A percentile compares a stretch with the other conserved stretches of the same genome.
phyloP scores from a whole-genome alignment of 2,329 filamentous ascomycete genomes.

The Claviceps sp. region DNA sequence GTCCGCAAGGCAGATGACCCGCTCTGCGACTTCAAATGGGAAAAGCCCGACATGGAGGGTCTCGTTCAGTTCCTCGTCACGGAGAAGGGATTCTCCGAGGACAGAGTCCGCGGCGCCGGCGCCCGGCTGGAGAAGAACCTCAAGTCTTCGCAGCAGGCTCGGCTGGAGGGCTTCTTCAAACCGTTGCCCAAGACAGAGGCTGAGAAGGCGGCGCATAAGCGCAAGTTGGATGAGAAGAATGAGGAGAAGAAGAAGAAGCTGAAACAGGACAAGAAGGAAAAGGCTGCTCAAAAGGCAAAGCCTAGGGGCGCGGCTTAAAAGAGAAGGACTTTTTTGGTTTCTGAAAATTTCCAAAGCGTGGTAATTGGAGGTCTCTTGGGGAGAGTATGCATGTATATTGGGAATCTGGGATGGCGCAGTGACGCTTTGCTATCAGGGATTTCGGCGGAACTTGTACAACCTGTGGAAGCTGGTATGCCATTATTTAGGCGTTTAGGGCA shows the following conservation, averaged over 20 bases:
- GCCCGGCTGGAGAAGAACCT: constrained; percentile 76
- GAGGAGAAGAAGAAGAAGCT: constrained; percentile 91
- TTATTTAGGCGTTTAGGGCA: not conserved
- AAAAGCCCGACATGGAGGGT: constrained; percentile 79
- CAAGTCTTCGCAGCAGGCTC: constrained; percentile 79
- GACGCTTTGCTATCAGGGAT: not conserved
- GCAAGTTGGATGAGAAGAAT: constrained; percentile 85
- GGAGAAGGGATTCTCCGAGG: constrained; percentile 95
- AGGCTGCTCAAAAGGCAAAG: constrained; percentile 81
- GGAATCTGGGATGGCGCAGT: not conserved
- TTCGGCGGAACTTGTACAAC: not conserved
- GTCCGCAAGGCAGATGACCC: constrained; percentile 72
- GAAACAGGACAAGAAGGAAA: constrained; percentile 90
- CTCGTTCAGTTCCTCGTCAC: constrained; percentile 79
- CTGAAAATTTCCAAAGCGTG: too few relatives aligned
- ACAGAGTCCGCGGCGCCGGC: constrained; percentile 71
- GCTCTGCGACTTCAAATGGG: constrained; percentile 96
- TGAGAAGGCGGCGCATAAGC: constrained; percentile 73
- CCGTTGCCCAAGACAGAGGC: constrained; percentile 75
- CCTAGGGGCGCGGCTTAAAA: constrained; percentile 49
- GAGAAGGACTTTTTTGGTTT: not conserved
- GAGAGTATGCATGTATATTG: not conserved
- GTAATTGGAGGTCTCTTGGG: not conserved
- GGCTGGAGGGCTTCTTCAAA: constrained; percentile 96
- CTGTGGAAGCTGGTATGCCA: not conserved